Evolutionary conservation across 257 asterid species (phyloP).

Genomic region (Solanum rostratum): DNA sequence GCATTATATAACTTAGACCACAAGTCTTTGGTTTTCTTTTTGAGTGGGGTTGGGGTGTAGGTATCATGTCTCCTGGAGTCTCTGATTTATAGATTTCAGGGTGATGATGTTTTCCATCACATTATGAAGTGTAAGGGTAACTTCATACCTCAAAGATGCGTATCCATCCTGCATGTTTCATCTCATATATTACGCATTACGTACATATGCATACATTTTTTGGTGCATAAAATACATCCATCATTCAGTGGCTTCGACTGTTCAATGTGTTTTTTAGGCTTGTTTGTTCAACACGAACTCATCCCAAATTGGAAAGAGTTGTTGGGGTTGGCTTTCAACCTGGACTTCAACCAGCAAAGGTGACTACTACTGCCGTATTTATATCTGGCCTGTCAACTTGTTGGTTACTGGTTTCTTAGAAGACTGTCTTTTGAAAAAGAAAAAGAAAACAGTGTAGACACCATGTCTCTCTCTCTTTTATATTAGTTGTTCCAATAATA

Average conservation of each 20-base stretch:
- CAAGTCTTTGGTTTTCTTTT: not conserved
- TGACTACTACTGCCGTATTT: slow-evolving; percentile 4
- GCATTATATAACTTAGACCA: not conserved
- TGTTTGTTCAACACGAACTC: slow-evolving; percentile 55
- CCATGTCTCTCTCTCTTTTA: not conserved
- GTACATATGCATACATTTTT: not conserved
- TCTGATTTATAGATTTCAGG: not conserved
- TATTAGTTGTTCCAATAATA: not conserved
- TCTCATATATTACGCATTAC: not conserved
- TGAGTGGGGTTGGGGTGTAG: not conserved
- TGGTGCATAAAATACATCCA: not conserved
- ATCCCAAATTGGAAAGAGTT: slow-evolving; percentile 56
- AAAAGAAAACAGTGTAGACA: not conserved
- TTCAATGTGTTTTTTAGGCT: slow-evolving; percentile 32
- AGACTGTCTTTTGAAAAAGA: not conserved
- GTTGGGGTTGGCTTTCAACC: slow-evolving; percentile 91
- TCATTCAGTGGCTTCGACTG: not conserved
- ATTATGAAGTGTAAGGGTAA: not conserved
- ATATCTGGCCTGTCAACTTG: not conserved
- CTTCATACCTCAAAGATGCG: not conserved
- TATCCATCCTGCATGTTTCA: not conserved
- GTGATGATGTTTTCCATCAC: not conserved
- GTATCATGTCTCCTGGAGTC: not conserved
- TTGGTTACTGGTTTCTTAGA: not conserved
- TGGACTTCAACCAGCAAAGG: slow-evolving; percentile 87